These are phyloP conservation scores for Neonectria magnoliae DNA, from an alignment of 2,329 filamentous ascomycete species.

Conservation along the genomic window DNA sequence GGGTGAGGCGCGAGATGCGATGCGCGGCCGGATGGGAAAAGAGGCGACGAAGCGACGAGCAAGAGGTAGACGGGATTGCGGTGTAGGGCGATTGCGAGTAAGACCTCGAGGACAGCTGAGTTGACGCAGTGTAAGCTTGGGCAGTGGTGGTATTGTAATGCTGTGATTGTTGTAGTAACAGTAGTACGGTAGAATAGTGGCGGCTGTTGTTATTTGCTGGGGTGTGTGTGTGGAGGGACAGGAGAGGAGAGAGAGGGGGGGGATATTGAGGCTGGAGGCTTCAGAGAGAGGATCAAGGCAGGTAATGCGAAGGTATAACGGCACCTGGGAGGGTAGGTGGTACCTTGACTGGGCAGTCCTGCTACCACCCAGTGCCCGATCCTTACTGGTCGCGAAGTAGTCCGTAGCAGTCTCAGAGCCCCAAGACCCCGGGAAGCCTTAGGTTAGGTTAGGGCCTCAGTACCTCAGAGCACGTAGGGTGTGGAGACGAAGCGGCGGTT, in stretches of 20 bases:
- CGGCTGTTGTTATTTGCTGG: slow-evolving; percentile 23
- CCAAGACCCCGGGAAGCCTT: background rate
- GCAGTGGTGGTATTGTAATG: slow-evolving; percentile 10
- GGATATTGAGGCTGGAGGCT: slow-evolving; percentile 27
- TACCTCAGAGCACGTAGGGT: background rate
- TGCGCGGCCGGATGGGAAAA: background rate
- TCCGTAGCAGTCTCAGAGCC: slow-evolving; percentile 5
- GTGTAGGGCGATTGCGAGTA: slow-evolving; percentile 2
- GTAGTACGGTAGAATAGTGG: slow-evolving; percentile 11
- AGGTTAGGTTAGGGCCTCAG: background rate
- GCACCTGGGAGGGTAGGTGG: slow-evolving; percentile 1
- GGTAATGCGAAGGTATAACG: slow-evolving; percentile 24
- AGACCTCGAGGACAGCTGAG: slow-evolving; percentile 3
- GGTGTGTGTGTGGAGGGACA: slow-evolving; percentile 29
- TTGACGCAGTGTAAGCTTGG: slow-evolving; percentile 16
- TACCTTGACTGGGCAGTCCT: slow-evolving; percentile 4
- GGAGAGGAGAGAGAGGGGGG: slow-evolving; percentile 17
- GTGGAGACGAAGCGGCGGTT: slow-evolving; percentile 22
- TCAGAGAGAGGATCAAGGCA: slow-evolving; percentile 28
- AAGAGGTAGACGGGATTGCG: background rate
- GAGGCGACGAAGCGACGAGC: background rate
- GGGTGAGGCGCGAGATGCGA: slow-evolving; percentile 4
- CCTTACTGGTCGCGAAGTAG: background rate
- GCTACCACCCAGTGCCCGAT: background rate
- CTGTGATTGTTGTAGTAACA: slow-evolving; percentile 21